These are phyloP conservation scores for Saturnispora ahearnii DNA, from an alignment of 805 yeast genomes.

Conservation along the genomic window DNA sequence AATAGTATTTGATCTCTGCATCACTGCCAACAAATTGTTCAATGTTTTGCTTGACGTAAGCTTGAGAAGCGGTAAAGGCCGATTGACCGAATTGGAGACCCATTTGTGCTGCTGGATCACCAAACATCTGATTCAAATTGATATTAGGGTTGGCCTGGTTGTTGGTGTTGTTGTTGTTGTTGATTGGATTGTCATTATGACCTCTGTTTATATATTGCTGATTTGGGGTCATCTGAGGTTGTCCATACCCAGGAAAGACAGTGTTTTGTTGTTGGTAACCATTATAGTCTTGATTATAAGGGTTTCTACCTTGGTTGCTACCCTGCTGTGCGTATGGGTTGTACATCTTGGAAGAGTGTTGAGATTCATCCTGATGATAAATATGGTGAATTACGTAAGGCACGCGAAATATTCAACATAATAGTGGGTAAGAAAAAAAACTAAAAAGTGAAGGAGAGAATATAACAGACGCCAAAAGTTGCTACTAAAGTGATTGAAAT, in stretches of 20 bases:
- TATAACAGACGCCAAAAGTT: neutral
- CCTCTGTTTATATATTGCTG: no score
- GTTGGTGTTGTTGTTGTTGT: neutral
- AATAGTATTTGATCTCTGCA: conserved; percentile 69
- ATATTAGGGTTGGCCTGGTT: conserved; percentile 19
- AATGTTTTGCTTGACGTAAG: conserved; percentile 66
- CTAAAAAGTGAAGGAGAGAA: neutral
- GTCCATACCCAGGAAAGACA: neutral
- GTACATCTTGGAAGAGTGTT: neutral
- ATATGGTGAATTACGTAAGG: conserved; percentile 2
- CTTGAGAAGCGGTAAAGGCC: conserved; percentile 75
- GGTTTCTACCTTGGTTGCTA: neutral
- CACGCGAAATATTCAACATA: neutral
- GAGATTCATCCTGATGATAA: neutral
- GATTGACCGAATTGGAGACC: conserved; percentile 84
- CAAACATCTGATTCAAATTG: conserved; percentile 20
- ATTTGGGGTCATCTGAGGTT: neutral
- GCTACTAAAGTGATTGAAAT: conserved; percentile 3
- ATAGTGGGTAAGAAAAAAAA: neutral
- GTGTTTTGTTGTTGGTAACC: neutral
- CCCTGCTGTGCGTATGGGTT: conserved; percentile 6
- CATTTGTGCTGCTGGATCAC: conserved; percentile 71
- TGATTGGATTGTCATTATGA: no score
- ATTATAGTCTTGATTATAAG: neutral
- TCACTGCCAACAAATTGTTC: conserved; percentile 37